Percentiles rank a stretch among this genome's conserved stretches.
phyloP scores from a whole-genome alignment of 352 stramenopile genomes.

The Pythium sp. region DNA sequence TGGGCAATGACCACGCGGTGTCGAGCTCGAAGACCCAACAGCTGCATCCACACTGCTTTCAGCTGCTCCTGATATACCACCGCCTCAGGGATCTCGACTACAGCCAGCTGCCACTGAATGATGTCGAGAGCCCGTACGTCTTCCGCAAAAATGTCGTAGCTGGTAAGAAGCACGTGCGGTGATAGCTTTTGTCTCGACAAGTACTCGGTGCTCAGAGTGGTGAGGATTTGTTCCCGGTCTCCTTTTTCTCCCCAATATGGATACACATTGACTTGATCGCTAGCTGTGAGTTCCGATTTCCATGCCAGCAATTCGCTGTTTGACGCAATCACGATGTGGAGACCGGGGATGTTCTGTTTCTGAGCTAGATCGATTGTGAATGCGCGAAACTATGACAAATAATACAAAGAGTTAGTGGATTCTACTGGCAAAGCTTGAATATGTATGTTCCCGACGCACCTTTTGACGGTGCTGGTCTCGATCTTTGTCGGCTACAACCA shows the following conservation, averaged over 20 bases:
- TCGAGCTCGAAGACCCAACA: conserved; percentile 60
- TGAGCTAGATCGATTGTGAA: conserved; percentile 30
- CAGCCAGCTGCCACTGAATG: conserved; percentile 42
- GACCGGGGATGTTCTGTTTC: conserved; percentile 25
- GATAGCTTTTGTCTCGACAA: conserved; percentile 24
- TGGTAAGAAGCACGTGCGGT: conserved; percentile 55
- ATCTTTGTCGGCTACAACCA: conserved; percentile 19
- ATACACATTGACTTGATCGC: conserved; percentile 32
- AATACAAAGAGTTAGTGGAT: conserved; percentile 11
- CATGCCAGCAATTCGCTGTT: conserved; percentile 35
- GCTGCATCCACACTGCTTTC: conserved; percentile 38
- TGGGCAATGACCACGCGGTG: conserved; percentile 58
- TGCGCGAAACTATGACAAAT: conserved; percentile 20
- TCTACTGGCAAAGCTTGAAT: not conserved
- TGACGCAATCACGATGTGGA: conserved; percentile 49
- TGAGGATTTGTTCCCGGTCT: conserved; percentile 39
- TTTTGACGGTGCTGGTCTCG: conserved; percentile 17
- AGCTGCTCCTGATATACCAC: conserved; percentile 21
- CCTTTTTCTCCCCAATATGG: conserved; percentile 50
- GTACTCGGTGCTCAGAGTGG: conserved; percentile 35
- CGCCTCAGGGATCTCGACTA: conserved; percentile 42
- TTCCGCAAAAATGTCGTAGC: conserved; percentile 54
- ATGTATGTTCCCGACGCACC: not conserved
- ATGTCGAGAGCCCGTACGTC: conserved; percentile 35
- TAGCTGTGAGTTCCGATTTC: conserved; percentile 31